Conservation (phyloP, 768 basidiomycete genomes). For the Pleurotus tuber-regium region DNA sequence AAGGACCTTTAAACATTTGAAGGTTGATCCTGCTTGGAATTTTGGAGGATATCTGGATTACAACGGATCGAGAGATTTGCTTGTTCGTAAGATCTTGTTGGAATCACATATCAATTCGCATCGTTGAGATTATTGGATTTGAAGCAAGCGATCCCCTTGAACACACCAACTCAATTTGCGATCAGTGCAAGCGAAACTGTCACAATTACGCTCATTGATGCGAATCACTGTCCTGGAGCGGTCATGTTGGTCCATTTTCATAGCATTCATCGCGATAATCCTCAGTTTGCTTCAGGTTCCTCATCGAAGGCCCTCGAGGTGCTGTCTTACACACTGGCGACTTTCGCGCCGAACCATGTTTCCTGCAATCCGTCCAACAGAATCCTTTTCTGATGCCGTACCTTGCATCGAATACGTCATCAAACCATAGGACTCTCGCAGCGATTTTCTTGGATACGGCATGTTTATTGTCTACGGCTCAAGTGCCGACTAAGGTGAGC, state of each 20-base stretch:
- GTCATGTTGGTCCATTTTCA: conserved; percentile 62
- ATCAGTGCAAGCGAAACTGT: conserved; percentile 57
- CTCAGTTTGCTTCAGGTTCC: conserved; percentile 54
- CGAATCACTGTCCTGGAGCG: conserved; percentile 94
- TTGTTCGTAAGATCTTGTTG: conserved; percentile 40
- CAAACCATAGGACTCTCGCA: conserved; percentile 46
- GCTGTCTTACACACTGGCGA: conserved; percentile 92
- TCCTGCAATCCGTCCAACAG: conserved; percentile 61
- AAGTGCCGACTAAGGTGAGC: conserved; percentile 64
- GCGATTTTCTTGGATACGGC: conserved; percentile 86
- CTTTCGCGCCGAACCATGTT: conserved; percentile 83
- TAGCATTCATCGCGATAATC: neutral
- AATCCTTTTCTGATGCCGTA: conserved; percentile 78
- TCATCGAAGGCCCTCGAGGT: conserved; percentile 68
- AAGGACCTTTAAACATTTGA: conserved; percentile 68
- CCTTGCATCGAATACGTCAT: conserved; percentile 33
- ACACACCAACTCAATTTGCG: conserved; percentile 62
- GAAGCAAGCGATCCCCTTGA: conserved; percentile 57
- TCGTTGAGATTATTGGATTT: neutral
- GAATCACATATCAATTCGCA: neutral
- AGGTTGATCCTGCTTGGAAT: conserved; percentile 45
- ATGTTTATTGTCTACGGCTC: conserved; percentile 47
- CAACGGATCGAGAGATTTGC: conserved; percentile 59
- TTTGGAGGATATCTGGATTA: conserved; percentile 48
- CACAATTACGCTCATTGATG: conserved; percentile 78